Evolutionary conservation across 306 rosid species (phyloP), one percentile per base, ranked within the genome.

Genomic region (Trifolium fragiferum): DNA sequence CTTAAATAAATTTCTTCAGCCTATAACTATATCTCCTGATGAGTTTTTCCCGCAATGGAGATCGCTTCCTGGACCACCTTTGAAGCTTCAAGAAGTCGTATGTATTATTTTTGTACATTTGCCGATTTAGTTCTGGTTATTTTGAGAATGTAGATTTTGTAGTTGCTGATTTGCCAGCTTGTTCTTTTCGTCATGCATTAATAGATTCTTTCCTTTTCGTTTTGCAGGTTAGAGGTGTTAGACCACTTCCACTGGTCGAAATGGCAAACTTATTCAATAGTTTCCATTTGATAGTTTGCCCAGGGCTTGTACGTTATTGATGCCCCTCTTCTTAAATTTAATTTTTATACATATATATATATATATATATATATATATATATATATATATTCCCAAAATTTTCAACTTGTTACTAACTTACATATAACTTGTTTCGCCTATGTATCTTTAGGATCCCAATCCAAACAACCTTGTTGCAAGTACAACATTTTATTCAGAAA

Each of bases 81-180:
- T 95, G 88, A 95, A 95, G 92, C 99, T 95, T 81, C 99, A 95
- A 85, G 99, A 95, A 92, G 99, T 95, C 93, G 99, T 95, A 74
- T 76, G 84, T 84, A 71, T 65, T 74, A 57, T 69, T 72, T 74
- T 18, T 25, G 67, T 73, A 55, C 59, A 23, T 44, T 37, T 60
- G 43, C 37, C 23, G 37, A 55, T 33, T 75, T 74, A 64, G 38
- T 58, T 46, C 14, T 59, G 53, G 3, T 62, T 40, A 20, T 71
- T 18, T 59, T 55, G 47, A 59, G 41, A 10, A 54, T 49, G 58
- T 10, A 11, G 57, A 62, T 15, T 51, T 70, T 58, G 8, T 16
- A 53, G 15, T 59, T 44, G 74, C 38, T 40, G 30, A 54, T 7
- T 46, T 32, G 14, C 65, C 68, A 30, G 60, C 62, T 66, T 37